phyloP scores from a whole-genome alignment of 164 flowering plant species.

The Chimonanthus salicifolius region DNA sequence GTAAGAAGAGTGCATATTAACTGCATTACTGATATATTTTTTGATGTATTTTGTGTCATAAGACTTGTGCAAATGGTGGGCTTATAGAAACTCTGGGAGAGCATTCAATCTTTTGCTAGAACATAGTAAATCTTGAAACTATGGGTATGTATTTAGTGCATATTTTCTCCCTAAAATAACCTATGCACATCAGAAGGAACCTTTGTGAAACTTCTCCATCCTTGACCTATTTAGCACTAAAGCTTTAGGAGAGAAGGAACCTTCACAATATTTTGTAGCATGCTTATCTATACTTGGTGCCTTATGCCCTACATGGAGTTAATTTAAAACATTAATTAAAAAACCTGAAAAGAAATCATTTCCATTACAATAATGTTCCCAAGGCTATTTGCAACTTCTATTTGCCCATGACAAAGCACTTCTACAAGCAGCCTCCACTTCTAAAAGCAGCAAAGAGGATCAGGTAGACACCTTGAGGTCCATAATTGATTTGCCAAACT shows the following conservation, averaged over 20 bases:
- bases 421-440: too few relatives aligned
- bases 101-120: background rate
- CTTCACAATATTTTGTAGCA: too few relatives aligned
- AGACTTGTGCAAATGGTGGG: background rate
- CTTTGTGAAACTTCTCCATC: background rate
- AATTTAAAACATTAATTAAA: too few relatives aligned
- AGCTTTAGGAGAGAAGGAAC: background rate
- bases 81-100: background rate
- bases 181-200: background rate
- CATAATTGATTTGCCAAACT: too few relatives aligned
- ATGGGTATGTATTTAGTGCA: background rate
- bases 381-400: too few relatives aligned
- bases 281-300: too few relatives aligned
- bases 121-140: background rate
- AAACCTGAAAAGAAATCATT: too few relatives aligned
- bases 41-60: background rate
- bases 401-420: too few relatives aligned
- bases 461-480: too few relatives aligned
- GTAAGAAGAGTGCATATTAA: background rate
- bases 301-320: too few relatives aligned
- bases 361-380: too few relatives aligned
- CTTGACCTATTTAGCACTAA: background rate
- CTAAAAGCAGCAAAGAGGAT: too few relatives aligned
- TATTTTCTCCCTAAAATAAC: background rate
- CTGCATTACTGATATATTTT: background rate